phyloP scores from a whole-genome alignment of 805 yeast genomes.

The Vanderwaltozyma polyspora region DNA sequence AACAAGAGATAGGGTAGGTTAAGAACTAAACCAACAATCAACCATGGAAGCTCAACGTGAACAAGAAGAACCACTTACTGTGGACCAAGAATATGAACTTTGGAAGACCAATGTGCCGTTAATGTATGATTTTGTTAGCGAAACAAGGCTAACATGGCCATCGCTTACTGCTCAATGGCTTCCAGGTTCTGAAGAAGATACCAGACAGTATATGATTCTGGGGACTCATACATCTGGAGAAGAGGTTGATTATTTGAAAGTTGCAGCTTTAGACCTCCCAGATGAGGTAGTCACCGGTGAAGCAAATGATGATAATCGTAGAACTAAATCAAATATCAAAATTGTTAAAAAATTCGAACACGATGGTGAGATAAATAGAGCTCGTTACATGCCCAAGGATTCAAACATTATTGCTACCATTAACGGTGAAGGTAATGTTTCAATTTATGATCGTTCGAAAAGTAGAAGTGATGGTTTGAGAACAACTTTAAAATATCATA shows the following conservation, averaged over 20 bases:
- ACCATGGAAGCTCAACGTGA: too few species aligned
- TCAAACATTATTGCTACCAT: conserved; percentile 49
- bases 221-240: conserved; percentile 71
- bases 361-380: conserved; percentile 58
- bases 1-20: too few species aligned
- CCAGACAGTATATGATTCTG: conserved; percentile 42
- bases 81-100: conserved; percentile 52
- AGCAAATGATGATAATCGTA: conserved; percentile 4
- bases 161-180: conserved; percentile 71
- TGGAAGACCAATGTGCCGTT: conserved; percentile 75
- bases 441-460: conserved; percentile 35
- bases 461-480: conserved; percentile 20
- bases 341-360: conserved; percentile 51
- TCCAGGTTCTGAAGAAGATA: conserved; percentile 30
- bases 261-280: conserved; percentile 54
- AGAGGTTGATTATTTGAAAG: conserved; percentile 53
- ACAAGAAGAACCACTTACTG: conserved; percentile 11
- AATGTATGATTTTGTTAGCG: conserved; percentile 76
- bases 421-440: conserved; percentile 53
- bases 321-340: conserved; percentile 38
- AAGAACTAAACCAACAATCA: too few species aligned
- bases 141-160: conserved; percentile 75
- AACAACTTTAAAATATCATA: conserved; percentile 41
- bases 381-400: conserved; percentile 57
- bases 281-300: conserved; percentile 18